Conservation (phyloP, 495 filamentous ascomycete genomes). For the Wilcoxina mikolae region DNA sequence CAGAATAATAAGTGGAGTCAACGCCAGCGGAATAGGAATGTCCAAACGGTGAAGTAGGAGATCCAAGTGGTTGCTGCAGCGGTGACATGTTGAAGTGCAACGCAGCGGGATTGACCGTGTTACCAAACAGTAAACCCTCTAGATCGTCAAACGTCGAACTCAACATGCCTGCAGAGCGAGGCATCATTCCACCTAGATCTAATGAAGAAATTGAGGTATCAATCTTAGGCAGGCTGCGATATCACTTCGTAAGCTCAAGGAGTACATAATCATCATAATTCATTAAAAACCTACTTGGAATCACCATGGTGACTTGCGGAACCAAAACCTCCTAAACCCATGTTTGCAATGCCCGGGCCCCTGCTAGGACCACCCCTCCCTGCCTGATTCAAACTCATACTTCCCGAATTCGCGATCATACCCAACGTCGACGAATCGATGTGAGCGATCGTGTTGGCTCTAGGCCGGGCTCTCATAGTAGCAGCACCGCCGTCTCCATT, state of each 20-base stretch:
- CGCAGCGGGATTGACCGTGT: slow-evolving; percentile 89
- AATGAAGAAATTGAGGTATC: slow-evolving; percentile 28
- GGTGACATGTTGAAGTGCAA: slow-evolving; percentile 83
- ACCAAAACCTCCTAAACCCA: slow-evolving; percentile 36
- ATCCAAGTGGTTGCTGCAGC: slow-evolving; percentile 42
- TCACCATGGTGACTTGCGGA: slow-evolving; percentile 9
- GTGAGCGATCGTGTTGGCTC: slow-evolving; percentile 95
- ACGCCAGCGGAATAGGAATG: slow-evolving; percentile 48
- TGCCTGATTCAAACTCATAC: slow-evolving; percentile 4
- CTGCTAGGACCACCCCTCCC: neutral
- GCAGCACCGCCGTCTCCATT: slow-evolving; percentile 36
- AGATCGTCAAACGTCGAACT: slow-evolving; percentile 58
- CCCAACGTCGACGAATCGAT: slow-evolving; percentile 64
- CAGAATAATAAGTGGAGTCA: slow-evolving; percentile 31
- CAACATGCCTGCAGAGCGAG: slow-evolving; percentile 27
- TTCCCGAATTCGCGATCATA: slow-evolving; percentile 38
- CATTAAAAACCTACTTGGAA: slow-evolving; percentile 9
- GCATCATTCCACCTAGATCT: slow-evolving; percentile 29
- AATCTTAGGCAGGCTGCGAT: slow-evolving; percentile 24
- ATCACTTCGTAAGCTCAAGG: slow-evolving; percentile 8
- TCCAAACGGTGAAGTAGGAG: slow-evolving; percentile 55
- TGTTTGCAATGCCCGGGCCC: slow-evolving; percentile 11
- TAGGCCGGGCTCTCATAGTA: slow-evolving; percentile 52
- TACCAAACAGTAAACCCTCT: slow-evolving; percentile 55
- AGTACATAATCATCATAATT: slow-evolving; percentile 9